Evolutionary conservation across 768 basidiomycete genomes (phyloP).

Genomic region (Cystofilobasidium macerans): DNA sequence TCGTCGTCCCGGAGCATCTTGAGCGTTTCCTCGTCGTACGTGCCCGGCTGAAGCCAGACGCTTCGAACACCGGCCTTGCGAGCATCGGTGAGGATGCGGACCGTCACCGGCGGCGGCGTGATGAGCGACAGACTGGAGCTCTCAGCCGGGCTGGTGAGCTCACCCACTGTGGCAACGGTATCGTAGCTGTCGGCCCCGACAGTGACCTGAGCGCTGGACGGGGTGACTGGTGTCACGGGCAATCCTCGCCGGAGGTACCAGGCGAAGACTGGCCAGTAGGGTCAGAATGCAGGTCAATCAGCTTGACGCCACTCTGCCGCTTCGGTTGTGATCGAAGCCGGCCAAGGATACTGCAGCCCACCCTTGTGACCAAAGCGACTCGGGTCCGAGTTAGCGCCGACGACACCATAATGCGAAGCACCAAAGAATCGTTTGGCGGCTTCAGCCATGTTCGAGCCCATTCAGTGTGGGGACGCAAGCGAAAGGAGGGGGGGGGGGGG

Average conservation of each 20-base stretch:
- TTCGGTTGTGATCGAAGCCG: no score
- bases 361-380: constrained; percentile 69
- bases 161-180: constrained; percentile 41
- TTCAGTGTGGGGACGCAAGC: no score
- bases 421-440: constrained; percentile 47
- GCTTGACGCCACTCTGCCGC: no score
- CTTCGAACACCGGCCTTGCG: neutral
- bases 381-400: constrained; percentile 70
- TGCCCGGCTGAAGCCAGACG: constrained; percentile 20
- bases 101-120: constrained; percentile 58
- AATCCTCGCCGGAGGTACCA: constrained; percentile 59
- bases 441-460: neutral
- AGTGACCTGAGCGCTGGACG: constrained; percentile 8
- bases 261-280: constrained; percentile 4
- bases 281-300: neutral
- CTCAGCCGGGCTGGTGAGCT: constrained; percentile 50
- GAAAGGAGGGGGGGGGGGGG: no score
- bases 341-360: constrained; percentile 27
- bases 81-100: constrained; percentile 8
- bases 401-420: constrained; percentile 58
- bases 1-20: neutral
- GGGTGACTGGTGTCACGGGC: constrained; percentile 52
- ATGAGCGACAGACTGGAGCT: constrained; percentile 71
- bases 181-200: constrained; percentile 16
- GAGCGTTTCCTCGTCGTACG: constrained; percentile 9